Base-by-base conservation (phyloP, 176 grass and related monocot species). In the Carex littledalei region DNA sequence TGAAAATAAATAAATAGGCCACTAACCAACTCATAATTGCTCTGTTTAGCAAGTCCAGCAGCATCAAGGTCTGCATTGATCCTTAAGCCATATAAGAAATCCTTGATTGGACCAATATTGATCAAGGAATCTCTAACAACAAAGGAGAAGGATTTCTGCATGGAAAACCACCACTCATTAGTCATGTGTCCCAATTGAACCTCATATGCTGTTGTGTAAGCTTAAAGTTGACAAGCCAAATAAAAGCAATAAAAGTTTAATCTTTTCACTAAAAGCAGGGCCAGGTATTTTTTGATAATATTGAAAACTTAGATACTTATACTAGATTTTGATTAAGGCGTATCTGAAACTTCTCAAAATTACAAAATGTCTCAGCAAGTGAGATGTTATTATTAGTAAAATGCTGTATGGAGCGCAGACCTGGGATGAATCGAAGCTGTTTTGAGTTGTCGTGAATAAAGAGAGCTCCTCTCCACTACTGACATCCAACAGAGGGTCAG, bases 11-110 rank as follows among this genome's bases (percentile, higher is more conserved):
- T 53, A 87, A 41, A 72, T 29, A 52, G 37, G 57, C 16, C 74
- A 89, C 81, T 88, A 78, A 98, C 95, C 95, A 98, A 55, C 87
- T 98, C 95, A 56, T 93, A 98, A 90, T 98, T 98, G 85, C 95
- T 98, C 86, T 98, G 95, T 34, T 93, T 98, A n/a, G 95, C 88
- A 91, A 90, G 86, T 72, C 95, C 95, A 49, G 85, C 72, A 6
- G 92, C 92, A 62, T 90, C 90, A 37, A 91, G 89, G 89, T 98
- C 88, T 31, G 91, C 88, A 89, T 94, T 98, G 32, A 83, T 84
- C 90, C 95, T 94, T 83, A 93, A 93, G 84, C 95, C 88, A 60
- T 98, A 98, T 14, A 89, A 92, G 88, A 98, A 98, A 87, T 98
- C 95, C 80, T 92, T 98, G 45, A 98, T 83, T 58, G 95, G 95